These are phyloP conservation scores for Morella rubra DNA, from an alignment of 306 rosid genomes.

Conservation along the genomic window DNA sequence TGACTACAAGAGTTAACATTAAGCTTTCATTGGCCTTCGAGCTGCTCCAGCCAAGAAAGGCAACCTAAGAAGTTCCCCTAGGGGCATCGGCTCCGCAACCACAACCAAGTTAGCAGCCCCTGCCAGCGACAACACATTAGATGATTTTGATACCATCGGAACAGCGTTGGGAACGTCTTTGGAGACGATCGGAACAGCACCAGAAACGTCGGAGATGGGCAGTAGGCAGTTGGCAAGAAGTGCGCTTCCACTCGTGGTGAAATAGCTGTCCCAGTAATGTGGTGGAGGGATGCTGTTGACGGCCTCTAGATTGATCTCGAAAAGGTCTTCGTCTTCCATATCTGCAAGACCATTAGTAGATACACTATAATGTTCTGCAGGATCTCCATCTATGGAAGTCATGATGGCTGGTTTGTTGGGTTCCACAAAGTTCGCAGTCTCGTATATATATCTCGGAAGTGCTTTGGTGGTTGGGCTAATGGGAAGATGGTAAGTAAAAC, in stretches of 20 bases:
- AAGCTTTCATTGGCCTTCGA: conserved; percentile 21
- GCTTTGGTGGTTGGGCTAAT: not conserved
- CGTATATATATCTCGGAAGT: not conserved
- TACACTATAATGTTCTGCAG: conserved; percentile 20
- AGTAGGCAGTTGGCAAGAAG: conserved; percentile 71
- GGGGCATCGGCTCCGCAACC: conserved; percentile 38
- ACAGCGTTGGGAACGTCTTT: not conserved
- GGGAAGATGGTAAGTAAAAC: conserved; percentile 70
- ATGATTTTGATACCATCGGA: conserved; percentile 28
- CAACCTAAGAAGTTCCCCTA: conserved; percentile 47
- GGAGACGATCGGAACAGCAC: conserved; percentile 50
- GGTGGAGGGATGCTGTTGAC: conserved; percentile 42
- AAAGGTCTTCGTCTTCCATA: conserved; percentile 64
- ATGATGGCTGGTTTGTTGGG: conserved; percentile 26
- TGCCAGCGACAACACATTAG: conserved; percentile 8
- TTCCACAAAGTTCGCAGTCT: no score
- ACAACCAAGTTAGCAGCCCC: conserved; percentile 25
- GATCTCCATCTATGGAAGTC: conserved; percentile 29
- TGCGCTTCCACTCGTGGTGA: conserved; percentile 42
- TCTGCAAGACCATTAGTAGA: conserved; percentile 18
- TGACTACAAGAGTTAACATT: conserved; percentile 23
- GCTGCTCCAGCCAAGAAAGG: conserved; percentile 41
- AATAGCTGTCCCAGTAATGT: conserved; percentile 36
- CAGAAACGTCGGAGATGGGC: conserved; percentile 59
- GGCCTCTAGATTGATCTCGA: conserved; percentile 59